Percentiles rank a stretch among this genome's conserved stretches.
phyloP scores from a whole-genome alignment of 345 rosid species.

The Excoecaria agallocha region DNA sequence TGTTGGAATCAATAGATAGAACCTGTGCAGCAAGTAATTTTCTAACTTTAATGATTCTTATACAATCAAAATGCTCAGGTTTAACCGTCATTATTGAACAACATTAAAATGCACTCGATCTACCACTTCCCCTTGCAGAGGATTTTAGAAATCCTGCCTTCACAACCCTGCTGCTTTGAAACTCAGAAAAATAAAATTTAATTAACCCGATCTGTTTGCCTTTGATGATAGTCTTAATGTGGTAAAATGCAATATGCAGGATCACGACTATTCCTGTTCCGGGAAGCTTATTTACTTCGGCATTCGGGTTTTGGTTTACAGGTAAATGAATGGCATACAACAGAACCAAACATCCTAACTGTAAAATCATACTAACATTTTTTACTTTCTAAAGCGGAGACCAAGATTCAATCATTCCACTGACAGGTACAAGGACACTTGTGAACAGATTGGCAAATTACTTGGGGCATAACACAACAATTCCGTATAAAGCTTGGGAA shows the following conservation, averaged over 20 bases:
- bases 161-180: too few species aligned
- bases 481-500: conserved; percentile 42
- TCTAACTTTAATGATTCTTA: neutral
- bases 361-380: neutral
- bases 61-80: neutral
- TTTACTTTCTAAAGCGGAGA: conserved; percentile 22
- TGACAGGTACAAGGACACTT: conserved; percentile 12
- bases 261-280: conserved; percentile 38
- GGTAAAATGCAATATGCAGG: conserved; percentile 27
- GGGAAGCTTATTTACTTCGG: conserved; percentile 33
- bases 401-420: conserved; percentile 21
- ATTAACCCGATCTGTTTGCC: too few species aligned
- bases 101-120: neutral
- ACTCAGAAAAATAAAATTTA: too few species aligned
- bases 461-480: conserved; percentile 38
- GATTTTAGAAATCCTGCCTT: too few species aligned
- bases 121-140: too few species aligned
- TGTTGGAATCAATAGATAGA: conserved; percentile 38
- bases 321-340: conserved; percentile 20
- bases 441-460: conserved; percentile 18
- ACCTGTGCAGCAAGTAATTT: conserved; percentile 41
- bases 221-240: conserved; percentile 26
- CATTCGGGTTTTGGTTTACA: conserved; percentile 45
- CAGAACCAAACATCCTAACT: neutral
- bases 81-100: neutral